A percentile compares a stretch with the other conserved stretches of the same genome.
phyloP scores from a whole-genome alignment of 768 basidiomycete species.

The Rhodotorula paludigena region DNA sequence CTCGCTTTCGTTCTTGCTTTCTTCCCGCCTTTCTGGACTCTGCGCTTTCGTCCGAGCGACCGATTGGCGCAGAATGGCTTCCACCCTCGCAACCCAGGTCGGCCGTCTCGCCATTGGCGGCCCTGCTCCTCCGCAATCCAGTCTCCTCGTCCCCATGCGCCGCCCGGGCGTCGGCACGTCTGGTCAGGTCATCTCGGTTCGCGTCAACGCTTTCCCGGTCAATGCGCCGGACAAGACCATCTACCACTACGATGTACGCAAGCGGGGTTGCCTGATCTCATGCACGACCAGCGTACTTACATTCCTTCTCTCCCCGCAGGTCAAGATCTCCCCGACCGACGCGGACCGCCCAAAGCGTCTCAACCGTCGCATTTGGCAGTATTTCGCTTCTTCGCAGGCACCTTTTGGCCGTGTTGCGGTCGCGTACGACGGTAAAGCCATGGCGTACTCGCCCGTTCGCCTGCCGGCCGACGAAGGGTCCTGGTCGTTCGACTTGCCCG shows the following conservation, averaged over 20 bases:
- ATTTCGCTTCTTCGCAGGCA: neutral
- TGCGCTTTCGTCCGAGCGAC: too few species aligned
- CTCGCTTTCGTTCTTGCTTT: too few species aligned
- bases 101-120: too few species aligned
- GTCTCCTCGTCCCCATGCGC: too few species aligned
- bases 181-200: neutral
- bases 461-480: neutral
- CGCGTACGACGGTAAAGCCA: constrained; percentile 9
- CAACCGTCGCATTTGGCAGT: constrained; percentile 8
- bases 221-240: neutral
- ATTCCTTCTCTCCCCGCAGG: neutral
- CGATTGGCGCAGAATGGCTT: too few species aligned
- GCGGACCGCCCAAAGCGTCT: constrained; percentile 3
- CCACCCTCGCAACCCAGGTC: too few species aligned
- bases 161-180: neutral
- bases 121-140: too few species aligned
- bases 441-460: constrained; percentile 3
- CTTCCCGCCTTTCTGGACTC: too few species aligned
- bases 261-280: neutral
- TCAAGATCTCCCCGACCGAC: constrained; percentile 11
- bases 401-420: constrained; percentile 1
- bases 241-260: constrained; percentile 29
- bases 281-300: too few species aligned
- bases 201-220: constrained; percentile 9
- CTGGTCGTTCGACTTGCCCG: constrained; percentile 9